Base-by-base conservation (phyloP, 2,329 filamentous ascomycete genomes). In the Epichloe bromicola region DNA sequence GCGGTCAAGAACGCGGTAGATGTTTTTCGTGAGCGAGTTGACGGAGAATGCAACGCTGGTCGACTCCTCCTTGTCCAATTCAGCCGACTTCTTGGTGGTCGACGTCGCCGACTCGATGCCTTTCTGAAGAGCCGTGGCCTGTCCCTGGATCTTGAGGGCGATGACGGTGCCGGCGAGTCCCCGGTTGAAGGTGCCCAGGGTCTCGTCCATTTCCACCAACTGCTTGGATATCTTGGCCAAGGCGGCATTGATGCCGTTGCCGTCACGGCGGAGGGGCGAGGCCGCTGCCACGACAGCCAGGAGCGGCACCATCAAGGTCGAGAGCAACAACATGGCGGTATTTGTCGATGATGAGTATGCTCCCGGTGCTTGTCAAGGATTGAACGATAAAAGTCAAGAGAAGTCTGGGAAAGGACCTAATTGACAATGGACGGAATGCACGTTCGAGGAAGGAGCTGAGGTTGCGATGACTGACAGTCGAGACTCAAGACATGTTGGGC, bases 1-100 rank as follows among this genome's bases (percentile, higher is more conserved):
- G 42, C 10, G 46, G 42, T 50, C 49, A 4, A 50, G 42, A n/a
- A 50, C 41, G 17, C 15, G 19, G 49, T 34, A 50, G 15, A 50
- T 40, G 15, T 50, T 41, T 36, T 0, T 15, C 15, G 42, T 41
- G 6, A 50, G 42, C 15, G 49, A 38, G 11, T 2, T 17, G 43
- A 50, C 7, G 12, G 34, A 4, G 7, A 23, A 20, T 10, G 49
- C 42, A 17, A 50, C 34, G 26, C 36, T 50, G 33, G 49, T 42
- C 4, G 49, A 50, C 3, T 50, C 49, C 19, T 19, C 15, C 11
- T 46, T 37, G 20, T n/a, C 20, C 14, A 50, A 42, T 2, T 33
- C 15, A 4, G 19, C 42, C 8, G 49, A 46, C 36, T 46, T 8
- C 8, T 30, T 14, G 8, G 34, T 20, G 10, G 37, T 36, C 4